Evolutionary conservation across 2,329 filamentous ascomycete genomes (phyloP), one percentile per base, ranked within the genome.

Genomic region (Clarireedia monteithiana): DNA sequence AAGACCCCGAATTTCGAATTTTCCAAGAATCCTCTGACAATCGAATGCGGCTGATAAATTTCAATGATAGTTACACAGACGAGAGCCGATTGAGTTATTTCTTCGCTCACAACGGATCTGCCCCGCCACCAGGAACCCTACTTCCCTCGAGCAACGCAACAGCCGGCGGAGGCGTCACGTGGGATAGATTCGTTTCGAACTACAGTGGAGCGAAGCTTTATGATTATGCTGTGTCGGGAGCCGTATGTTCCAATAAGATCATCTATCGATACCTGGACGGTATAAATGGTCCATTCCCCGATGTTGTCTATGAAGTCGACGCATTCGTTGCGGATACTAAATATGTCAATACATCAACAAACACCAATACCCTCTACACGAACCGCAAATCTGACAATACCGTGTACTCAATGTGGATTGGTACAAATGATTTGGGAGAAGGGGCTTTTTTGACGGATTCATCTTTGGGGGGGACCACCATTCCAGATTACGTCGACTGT

Each of bases 321-420:
- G 77, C 78, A 1, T 84, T 81, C 67, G 64, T 75, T 58, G 75
- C 75, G 20, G 81, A 84, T 53, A 62, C 73, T 3, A 66, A 68
- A 4, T 74, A 61, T 36, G 59, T 68, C 53, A 67, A 69, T 55
- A 48, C 58, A 26, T 57, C 61, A 2, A 68, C 67, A 0, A 55
- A 60, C 2, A 68, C 69, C 52, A 67, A 71, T 56, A 67, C 71
- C 2, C 67, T 80, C 4, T 79, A 76, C 60, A 68, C 70, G 0
- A 64, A 74, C 60, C 70, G 76, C 47, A 75, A 74, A 2, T 63
- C 77, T 1, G 71, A 79, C 30, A 82, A 84, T 60, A 89, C 86
- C 0, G 82, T 89, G 2, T 91, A 90, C 65, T 77, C 82, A 1
- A 78, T 91, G 50, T 91, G 86, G 86, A 90, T 91, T 63, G 88